Conservation (phyloP, 352 stramenopile genomes). For the Globisporangium recalcitrans region DNA sequence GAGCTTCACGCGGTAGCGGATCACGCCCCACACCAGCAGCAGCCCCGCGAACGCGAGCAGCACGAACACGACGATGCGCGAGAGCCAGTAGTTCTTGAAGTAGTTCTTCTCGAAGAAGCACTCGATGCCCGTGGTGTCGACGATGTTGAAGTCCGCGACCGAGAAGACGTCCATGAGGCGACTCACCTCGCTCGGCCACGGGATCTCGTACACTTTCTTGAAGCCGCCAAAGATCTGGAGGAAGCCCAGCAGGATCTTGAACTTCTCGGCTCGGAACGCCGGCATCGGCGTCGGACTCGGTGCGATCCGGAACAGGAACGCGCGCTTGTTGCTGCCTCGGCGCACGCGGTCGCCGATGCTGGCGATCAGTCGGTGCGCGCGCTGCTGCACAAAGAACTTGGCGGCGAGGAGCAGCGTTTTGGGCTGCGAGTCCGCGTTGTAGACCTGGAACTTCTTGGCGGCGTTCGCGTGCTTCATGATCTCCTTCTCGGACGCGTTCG, state of each 20-base stretch:
- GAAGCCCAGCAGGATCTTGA: conserved; percentile 76
- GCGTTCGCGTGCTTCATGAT: conserved; percentile 48
- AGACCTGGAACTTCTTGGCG: conserved; percentile 53
- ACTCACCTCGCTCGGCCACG: conserved; percentile 55
- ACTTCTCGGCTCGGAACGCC: conserved; percentile 53
- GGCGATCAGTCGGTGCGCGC: conserved; percentile 14
- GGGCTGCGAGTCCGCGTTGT: conserved; percentile 13
- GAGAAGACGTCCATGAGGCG: conserved; percentile 62
- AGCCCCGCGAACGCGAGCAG: conserved; percentile 31
- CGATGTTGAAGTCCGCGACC: conserved; percentile 61
- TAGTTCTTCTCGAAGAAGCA: conserved; percentile 63
- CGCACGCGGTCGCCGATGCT: conserved; percentile 8
- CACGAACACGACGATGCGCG: conserved; percentile 34
- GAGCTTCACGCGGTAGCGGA: conserved; percentile 54
- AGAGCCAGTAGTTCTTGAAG: conserved; percentile 56
- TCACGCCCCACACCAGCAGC: conserved; percentile 42
- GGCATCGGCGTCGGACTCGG: conserved; percentile 20
- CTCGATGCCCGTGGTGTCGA: conserved; percentile 59
- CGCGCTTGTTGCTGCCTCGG: not conserved
- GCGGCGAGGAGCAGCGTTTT: conserved; percentile 15
- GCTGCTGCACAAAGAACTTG: conserved; percentile 22
- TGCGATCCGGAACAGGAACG: conserved; percentile 39
- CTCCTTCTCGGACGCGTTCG: conserved; percentile 36
- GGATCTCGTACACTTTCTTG: conserved; percentile 71
- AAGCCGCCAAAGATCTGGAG: conserved; percentile 74